Evolutionary conservation across 805 yeast genomes (phyloP), one percentile per base, ranked within the genome.

Genomic region (Hyphopichia homilentoma): DNA sequence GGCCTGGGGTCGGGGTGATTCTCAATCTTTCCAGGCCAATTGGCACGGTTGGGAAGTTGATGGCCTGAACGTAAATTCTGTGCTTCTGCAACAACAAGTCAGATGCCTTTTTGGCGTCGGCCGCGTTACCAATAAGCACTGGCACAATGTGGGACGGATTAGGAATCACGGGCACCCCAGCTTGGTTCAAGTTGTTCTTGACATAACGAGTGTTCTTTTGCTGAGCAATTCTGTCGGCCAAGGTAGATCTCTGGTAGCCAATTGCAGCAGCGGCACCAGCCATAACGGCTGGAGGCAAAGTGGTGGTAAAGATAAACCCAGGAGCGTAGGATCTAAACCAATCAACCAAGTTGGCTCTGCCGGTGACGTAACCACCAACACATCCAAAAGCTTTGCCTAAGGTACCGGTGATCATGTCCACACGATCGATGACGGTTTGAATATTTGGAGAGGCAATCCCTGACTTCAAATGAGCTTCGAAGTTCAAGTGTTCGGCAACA

Each of bases 1-100:
- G 99, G 34, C 96, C 97, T 22, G 99, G 99, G 25, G 98, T 89
- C 35, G 99, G 97, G n/a, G 99, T 93, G 54, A 93, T 79, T 65
- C 99, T 81, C 51, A 93, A 77, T 58, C 98, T 81, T 68, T 93
- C 99, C 44, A 88, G 82, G 39, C 98, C 98, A 46, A 84, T 79
- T 13, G 96, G 82, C 39, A 93, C 98, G 16, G 98, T 93, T 40
- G 99, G 99, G 79, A 83, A 93, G 68, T 93, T 93, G 59, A 93
- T 93, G 29, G 97, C 96, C 68, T 93, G 99, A 28, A 94, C 98
- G 55, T 93, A 93, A 57, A 93, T 89, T 44, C 76, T 73, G 65
- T 88, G 84, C 49, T 84, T 79, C 43, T 82, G 75, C 70, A 93
- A 78, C 53, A 93, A 76, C 59, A 84, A 58, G 59, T 93, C 98